These are phyloP conservation scores for Coemansia sp. DNA, from an alignment of 192 early-diverging fungal species.

Conservation along the genomic window DNA sequence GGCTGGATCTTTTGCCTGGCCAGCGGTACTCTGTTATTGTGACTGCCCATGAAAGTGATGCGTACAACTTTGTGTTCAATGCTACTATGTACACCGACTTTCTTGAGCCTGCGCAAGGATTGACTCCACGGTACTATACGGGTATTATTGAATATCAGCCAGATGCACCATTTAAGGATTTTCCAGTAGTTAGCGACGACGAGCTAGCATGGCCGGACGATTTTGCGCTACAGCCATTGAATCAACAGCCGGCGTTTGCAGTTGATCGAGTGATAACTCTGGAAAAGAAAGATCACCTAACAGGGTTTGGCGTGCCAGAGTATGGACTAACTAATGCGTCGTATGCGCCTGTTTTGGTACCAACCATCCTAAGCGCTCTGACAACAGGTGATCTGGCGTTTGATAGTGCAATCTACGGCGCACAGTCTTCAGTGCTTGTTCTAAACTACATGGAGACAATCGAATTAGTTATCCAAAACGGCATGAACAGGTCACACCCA, in stretches of 20 bases:
- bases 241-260: too few species aligned
- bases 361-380: conserved; percentile 14
- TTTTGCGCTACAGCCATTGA: conserved; percentile 10
- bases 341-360: conserved; percentile 23
- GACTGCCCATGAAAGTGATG: conserved; percentile 56
- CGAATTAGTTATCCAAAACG: conserved; percentile 69
- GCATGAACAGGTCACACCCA: conserved; percentile 62
- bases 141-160: conserved; percentile 53
- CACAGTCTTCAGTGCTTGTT: conserved; percentile 58
- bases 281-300: not conserved
- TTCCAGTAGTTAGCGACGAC: not conserved
- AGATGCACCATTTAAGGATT: conserved; percentile 12
- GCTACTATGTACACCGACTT: conserved; percentile 30
- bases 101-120: conserved; percentile 58
- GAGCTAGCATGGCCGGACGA: conserved; percentile 10
- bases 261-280: conserved; percentile 21
- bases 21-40: conserved; percentile 79
- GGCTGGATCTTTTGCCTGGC: conserved; percentile 60
- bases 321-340: not conserved
- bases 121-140: conserved; percentile 53
- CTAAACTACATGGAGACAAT: conserved; percentile 57
- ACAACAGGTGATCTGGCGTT: conserved; percentile 28
- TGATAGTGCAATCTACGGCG: conserved; percentile 58
- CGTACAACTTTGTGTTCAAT: conserved; percentile 57
- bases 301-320: not conserved